Evolutionary conservation across 306 rosid species (phyloP).

Genomic region (Chamaecrista fasciculata): DNA sequence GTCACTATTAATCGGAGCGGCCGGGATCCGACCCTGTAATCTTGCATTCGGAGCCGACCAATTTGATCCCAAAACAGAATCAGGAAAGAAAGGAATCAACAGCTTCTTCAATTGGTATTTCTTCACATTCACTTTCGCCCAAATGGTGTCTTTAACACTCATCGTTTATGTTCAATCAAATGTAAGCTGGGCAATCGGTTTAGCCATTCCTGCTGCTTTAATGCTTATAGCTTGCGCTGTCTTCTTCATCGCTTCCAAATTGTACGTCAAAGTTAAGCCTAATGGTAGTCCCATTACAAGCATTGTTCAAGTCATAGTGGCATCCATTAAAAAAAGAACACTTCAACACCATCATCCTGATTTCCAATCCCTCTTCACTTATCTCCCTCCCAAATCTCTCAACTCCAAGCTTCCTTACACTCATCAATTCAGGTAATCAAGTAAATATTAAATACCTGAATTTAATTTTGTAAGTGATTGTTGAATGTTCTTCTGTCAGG

Average conservation of each 20-base stretch:
- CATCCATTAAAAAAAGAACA: slow-evolving; percentile 55
- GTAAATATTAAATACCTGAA: no score
- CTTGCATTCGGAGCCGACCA: slow-evolving; percentile 93
- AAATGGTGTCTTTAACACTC: slow-evolving; percentile 57
- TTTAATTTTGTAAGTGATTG: no score
- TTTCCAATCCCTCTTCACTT: slow-evolving; percentile 47
- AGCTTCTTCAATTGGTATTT: slow-evolving; percentile 96
- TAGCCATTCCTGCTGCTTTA: slow-evolving; percentile 70
- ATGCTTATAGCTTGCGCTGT: slow-evolving; percentile 61
- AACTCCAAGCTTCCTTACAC: slow-evolving; percentile 66
- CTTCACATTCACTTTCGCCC: slow-evolving; percentile 69
- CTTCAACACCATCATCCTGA: slow-evolving; percentile 44
- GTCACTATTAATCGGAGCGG: slow-evolving; percentile 65
- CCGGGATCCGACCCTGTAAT: slow-evolving; percentile 83
- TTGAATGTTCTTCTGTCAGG: no score
- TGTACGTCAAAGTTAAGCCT: slow-evolving; percentile 74
- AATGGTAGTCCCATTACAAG: slow-evolving; percentile 81
- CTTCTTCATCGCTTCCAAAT: slow-evolving; percentile 65
- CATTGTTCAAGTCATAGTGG: slow-evolving; percentile 64
- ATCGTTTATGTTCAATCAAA: slow-evolving; percentile 75
- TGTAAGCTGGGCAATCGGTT: slow-evolving; percentile 79
- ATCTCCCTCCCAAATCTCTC: slow-evolving; percentile 49
- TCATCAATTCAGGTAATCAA: slow-evolving; percentile 73
- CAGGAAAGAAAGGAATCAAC: slow-evolving; percentile 74
- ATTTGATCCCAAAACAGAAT: slow-evolving; percentile 69